phyloP scores from a whole-genome alignment of 2,329 filamentous ascomycete genomes.

The Penicillium verrucosum region DNA sequence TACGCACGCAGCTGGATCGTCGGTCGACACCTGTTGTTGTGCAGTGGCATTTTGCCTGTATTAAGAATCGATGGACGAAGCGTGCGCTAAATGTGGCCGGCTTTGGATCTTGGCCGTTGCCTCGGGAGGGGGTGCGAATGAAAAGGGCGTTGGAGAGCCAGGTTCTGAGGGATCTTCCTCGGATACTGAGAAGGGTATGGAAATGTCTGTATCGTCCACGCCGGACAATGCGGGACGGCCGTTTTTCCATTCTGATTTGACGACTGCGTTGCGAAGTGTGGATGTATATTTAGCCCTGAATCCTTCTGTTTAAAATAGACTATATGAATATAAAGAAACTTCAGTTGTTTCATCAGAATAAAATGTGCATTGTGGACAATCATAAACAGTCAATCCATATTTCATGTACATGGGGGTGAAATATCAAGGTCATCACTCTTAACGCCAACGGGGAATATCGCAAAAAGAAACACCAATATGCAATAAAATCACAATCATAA shows the following conservation, averaged over 20 bases:
- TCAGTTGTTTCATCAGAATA: not conserved
- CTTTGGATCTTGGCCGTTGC: conserved; percentile 68
- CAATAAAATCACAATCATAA: not conserved
- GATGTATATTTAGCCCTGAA: not conserved
- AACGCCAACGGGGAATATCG: conserved; percentile 3
- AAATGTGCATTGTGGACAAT: not conserved
- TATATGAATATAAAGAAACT: not conserved
- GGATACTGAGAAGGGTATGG: not conserved
- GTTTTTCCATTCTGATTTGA: conserved; percentile 85
- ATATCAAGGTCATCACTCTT: not conserved
- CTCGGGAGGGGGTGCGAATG: not conserved
- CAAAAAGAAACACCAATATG: not conserved
- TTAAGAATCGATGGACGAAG: conserved; percentile 89
- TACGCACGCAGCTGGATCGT: conserved; percentile 84
- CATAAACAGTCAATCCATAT: not conserved
- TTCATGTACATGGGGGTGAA: not conserved
- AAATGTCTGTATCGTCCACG: not conserved
- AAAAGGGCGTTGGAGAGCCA: not conserved
- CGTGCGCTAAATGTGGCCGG: conserved; percentile 77
- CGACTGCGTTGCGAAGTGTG: conserved; percentile 77
- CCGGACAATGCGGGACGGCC: conserved; percentile 67
- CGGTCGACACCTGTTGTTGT: conserved; percentile 74
- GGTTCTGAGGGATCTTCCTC: not conserved
- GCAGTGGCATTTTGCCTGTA: conserved; percentile 88
- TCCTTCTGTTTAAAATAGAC: not conserved